Conservation (phyloP, 176 grass and related monocot species). For the Aegilops umbellulata region DNA sequence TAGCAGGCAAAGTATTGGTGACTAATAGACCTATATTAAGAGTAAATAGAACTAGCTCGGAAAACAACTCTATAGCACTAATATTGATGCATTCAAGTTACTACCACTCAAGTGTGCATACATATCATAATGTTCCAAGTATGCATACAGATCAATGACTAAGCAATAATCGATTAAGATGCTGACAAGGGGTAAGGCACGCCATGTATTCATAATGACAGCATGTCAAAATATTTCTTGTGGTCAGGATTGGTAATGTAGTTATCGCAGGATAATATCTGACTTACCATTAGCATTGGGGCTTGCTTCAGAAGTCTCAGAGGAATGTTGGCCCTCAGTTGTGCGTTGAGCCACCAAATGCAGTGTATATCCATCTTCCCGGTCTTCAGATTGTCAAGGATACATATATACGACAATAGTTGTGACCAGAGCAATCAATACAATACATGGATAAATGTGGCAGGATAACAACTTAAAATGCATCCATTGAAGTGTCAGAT, state of each 20-base stretch:
- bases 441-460: neutral
- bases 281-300: conserved; percentile 48
- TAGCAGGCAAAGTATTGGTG: too few species aligned
- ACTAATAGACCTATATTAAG: too few species aligned
- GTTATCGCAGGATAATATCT: neutral
- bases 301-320: conserved; percentile 53
- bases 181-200: neutral
- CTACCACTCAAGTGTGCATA: too few species aligned
- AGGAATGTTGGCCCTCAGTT: conserved; percentile 48
- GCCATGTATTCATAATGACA: neutral
- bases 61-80: too few species aligned
- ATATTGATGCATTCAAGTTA: too few species aligned
- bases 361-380: conserved; percentile 84
- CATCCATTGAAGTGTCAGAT: neutral
- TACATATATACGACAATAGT: neutral
- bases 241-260: neutral
- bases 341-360: conserved; percentile 76
- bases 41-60: too few species aligned
- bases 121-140: too few species aligned
- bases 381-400: conserved; percentile 55
- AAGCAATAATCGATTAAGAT: neutral
- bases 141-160: too few species aligned
- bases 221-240: neutral
- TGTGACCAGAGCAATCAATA: neutral
- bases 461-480: neutral